Evolutionary conservation across 2,329 filamentous ascomycete genomes (phyloP), one percentile per base, ranked within the genome.

Genomic region (Aureobasidium subglaciale): DNA sequence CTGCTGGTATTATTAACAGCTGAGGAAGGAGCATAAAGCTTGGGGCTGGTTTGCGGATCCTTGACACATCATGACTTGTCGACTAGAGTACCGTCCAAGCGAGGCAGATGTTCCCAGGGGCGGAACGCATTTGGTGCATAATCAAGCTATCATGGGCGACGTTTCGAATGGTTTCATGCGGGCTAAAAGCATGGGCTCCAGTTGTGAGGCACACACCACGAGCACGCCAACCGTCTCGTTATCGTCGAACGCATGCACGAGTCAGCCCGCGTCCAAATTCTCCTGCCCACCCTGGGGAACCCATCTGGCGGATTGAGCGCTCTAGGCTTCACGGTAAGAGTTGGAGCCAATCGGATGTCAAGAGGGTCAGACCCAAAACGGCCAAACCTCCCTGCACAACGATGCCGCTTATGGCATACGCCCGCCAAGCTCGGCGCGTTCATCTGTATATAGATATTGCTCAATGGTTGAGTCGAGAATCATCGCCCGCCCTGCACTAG

Each of bases 71-170:
- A 56, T 56, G 54, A 56, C 42, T 48, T 56, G 32, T 55, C 43
- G 42, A 55, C 52, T 55, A 55, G 52, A 46, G 42, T 46, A 45
- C 41, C 40, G 34, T 15, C 35, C 15, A 56, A 49, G 41, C 54
- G 54, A 56, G 43, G 54, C 54, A 46, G 15, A 41, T 16, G 41
- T 6, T 35, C 41, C 54, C 54, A 56, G 43, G 46, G 52, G 32
- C 52, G 42, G 54, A 56, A 55, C 40, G 45, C 20, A 49, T 34
- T 35, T 43, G 24, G 48, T 59, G 57, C 57, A 59, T 59, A 57
- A 59, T 59, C 57, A 57, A 59, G 57, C 34, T 55, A 57, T 57
- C 57, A 57, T 57, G 57, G 27, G 34, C 30, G 49, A 54, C 46
- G 54, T 56, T 49, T 56, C 54, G 41, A 27, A 54, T 37, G 29